Evolutionary conservation across 2,329 filamentous ascomycete genomes (phyloP).

Genomic region (Hypoxylon sp.): DNA sequence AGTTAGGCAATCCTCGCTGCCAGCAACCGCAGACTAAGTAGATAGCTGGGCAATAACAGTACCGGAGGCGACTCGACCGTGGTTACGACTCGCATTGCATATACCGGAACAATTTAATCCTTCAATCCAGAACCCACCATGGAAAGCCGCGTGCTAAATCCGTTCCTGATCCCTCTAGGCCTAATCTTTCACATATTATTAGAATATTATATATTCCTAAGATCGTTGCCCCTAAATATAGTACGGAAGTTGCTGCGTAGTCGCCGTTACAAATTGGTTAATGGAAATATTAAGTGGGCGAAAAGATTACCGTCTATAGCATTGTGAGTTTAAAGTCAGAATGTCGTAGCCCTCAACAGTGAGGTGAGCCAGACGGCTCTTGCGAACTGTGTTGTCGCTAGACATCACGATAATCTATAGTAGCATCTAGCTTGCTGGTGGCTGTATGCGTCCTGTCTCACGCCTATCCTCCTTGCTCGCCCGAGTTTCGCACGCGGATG

Average conservation of each 20-base stretch:
- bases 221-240: conserved; percentile 33
- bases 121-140: conserved; percentile 34
- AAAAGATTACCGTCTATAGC: background rate
- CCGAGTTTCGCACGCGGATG: conserved; percentile 21
- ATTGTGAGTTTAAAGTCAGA: background rate
- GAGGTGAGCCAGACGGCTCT: conserved; percentile 1
- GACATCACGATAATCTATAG: conserved; percentile 2
- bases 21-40: conserved; percentile 29
- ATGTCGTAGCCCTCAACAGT: background rate
- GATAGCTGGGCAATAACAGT: conserved; percentile 19
- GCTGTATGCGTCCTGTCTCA: conserved; percentile 5
- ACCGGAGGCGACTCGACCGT: conserved; percentile 26
- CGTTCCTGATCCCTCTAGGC: conserved; percentile 32
- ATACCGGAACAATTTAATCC: conserved; percentile 35
- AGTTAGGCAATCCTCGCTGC: conserved; percentile 30
- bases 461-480: conserved; percentile 2
- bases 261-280: background rate
- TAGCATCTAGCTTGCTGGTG: background rate
- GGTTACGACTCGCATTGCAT: conserved; percentile 28
- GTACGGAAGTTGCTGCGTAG: conserved; percentile 5
- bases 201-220: conserved; percentile 21
- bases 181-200: conserved; percentile 29
- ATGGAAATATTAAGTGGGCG: background rate
- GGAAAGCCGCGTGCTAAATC: conserved; percentile 23
- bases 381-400: conserved; percentile 1